These are phyloP conservation scores for Fusarium vanettenii DNA, from an alignment of 2,329 filamentous ascomycete genomes.

Conservation along the genomic window DNA sequence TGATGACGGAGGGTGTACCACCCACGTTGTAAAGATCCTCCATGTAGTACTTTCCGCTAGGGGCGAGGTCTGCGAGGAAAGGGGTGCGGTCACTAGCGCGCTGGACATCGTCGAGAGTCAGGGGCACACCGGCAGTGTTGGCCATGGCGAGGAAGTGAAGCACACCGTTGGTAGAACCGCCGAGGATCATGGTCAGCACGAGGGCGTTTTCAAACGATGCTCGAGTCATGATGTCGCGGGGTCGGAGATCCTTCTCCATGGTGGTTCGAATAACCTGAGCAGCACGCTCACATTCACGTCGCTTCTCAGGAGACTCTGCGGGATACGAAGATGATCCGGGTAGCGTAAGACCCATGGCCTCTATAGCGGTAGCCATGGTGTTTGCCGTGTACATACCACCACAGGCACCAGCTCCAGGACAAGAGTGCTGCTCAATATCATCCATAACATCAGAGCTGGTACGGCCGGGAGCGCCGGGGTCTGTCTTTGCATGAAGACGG, in stretches of 20 bases:
- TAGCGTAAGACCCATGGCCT: conserved; percentile 87
- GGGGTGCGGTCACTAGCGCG: conserved; percentile 85
- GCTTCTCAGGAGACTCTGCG: conserved; percentile 83
- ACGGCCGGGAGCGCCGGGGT: conserved; percentile 70
- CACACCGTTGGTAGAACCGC: conserved; percentile 89
- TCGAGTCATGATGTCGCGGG: conserved; percentile 82
- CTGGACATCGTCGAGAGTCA: conserved; percentile 86
- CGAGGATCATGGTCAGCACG: conserved; percentile 91
- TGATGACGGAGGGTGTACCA: conserved; percentile 86
- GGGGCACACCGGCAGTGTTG: conserved; percentile 79
- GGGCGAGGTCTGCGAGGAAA: conserved; percentile 86
- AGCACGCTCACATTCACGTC: conserved; percentile 85
- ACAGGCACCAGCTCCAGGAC: conserved; percentile 72
- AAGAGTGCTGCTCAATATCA: conserved; percentile 84
- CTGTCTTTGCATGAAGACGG: conserved; percentile 76
- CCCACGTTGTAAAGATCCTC: conserved; percentile 88
- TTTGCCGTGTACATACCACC: conserved; percentile 93
- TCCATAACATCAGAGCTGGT: conserved; percentile 82
- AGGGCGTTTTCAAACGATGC: conserved; percentile 88
- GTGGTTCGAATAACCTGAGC: conserved; percentile 82
- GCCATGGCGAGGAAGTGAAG: conserved; percentile 93
- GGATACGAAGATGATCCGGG: conserved; percentile 88
- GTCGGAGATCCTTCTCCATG: conserved; percentile 85
- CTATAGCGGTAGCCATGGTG: conserved; percentile 89
- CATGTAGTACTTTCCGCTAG: conserved; percentile 87